A percentile compares a stretch with the other conserved stretches of the same genome.
These are phyloP conservation scores for Apiotrichum siamense DNA, from an alignment of 1,284 basidiomycete genomes.

Conservation along the genomic window DNA sequence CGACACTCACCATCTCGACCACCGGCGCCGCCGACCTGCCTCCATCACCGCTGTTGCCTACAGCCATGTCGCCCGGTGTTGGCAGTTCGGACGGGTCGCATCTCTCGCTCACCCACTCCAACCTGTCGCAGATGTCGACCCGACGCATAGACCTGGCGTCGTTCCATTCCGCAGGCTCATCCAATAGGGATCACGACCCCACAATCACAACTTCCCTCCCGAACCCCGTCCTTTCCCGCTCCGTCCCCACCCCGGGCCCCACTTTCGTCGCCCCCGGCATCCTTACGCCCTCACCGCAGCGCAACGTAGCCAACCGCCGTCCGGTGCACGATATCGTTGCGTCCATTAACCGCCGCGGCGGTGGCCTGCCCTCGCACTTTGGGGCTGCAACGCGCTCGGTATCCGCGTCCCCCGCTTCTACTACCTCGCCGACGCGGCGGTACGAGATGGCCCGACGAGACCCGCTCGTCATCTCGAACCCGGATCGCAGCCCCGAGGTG, in stretches of 20 bases:
- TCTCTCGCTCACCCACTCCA: background rate
- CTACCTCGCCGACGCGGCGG: background rate
- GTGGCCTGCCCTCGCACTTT: background rate
- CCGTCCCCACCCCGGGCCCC: background rate
- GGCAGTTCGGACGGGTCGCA: background rate
- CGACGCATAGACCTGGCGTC: too few relatives aligned
- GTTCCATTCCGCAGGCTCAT: too few relatives aligned
- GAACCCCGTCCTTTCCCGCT: too few relatives aligned
- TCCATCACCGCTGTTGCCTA: background rate
- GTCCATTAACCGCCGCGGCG: constrained; percentile 27
- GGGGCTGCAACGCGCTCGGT: background rate
- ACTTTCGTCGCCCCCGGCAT: background rate
- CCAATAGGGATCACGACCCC: too few relatives aligned
- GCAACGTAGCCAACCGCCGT: constrained; percentile 15
- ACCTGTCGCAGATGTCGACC: background rate
- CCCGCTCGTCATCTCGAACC: background rate
- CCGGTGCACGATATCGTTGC: constrained; percentile 36
- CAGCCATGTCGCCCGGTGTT: background rate
- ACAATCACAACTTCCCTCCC: too few relatives aligned
- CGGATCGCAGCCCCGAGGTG: background rate
- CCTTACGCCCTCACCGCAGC: background rate
- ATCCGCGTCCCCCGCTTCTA: background rate
- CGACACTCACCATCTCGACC: background rate
- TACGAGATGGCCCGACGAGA: constrained; percentile 1
- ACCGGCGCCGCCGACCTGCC: background rate